Conservation (phyloP, 768 basidiomycete species). For the Suillus lakei region DNA sequence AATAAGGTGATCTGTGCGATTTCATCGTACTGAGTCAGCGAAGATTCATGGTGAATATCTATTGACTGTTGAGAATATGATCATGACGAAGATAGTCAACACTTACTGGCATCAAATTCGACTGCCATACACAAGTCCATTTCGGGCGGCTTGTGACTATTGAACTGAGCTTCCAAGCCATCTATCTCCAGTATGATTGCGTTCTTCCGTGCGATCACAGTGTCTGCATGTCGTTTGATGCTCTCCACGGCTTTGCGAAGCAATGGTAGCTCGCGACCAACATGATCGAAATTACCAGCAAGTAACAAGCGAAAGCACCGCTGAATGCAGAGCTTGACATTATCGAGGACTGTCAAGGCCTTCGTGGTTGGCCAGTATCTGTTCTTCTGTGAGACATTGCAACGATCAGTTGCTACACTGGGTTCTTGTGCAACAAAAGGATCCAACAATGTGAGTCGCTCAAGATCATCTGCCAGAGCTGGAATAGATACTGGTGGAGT, state of each 20-base stretch:
- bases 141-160: not conserved
- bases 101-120: not conserved
- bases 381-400: not conserved
- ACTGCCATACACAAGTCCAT: not conserved
- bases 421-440: too few species aligned
- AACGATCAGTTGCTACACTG: too few species aligned
- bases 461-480: slow-evolving; percentile 2
- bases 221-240: not conserved
- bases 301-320: not conserved
- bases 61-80: not conserved
- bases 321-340: not conserved
- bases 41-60: not conserved
- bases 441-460: slow-evolving; percentile 1
- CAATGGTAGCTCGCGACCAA: not conserved
- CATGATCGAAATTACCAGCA: not conserved
- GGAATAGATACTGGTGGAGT: too few species aligned
- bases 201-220: not conserved
- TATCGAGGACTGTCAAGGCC: slow-evolving; percentile 1
- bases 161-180: not conserved
- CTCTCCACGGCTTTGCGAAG: not conserved
- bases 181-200: not conserved
- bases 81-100: not conserved
- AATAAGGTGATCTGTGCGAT: not conserved
- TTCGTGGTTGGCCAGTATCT: not conserved
- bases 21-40: not conserved